Evolutionary conservation across 2,329 filamentous ascomycete species (phyloP), one percentile per base, ranked within the genome.

Genomic region (Didymella arachidicola): DNA sequence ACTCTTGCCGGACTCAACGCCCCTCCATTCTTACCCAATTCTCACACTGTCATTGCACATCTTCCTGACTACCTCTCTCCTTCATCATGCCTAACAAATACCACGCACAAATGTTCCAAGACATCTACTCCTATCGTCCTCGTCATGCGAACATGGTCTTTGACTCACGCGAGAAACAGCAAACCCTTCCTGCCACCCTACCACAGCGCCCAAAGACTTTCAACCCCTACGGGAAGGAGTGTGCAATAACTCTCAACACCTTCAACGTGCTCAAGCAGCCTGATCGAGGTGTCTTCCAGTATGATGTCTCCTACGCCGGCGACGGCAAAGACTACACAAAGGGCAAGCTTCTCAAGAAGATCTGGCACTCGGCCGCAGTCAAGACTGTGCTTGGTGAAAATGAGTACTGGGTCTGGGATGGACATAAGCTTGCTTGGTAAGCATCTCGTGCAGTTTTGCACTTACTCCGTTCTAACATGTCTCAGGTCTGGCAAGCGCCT

Each of bases 341-440:
- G 76, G 82, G 84, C 4, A 84, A 84, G 4, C 80, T 95, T 4
- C 83, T 92, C 68, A 88, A 87, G 73, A 93, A 91, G 72, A 84
- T 93, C 27, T 97, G 92, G 92, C 79, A 86, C 1, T 89, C 88
- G 0, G 79, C 83, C 1, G 76, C 79, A 0, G 82, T 93, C 7
- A 84, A 90, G 72, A 61, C 77, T 0, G 77, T 78, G 2, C 78
- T 93, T 1, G 79, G 80, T 27, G 65, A 74, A 46, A 26, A 55
- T 2, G 76, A 79, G 2, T 80, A 81, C 41, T 92, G 89, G 85
- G 85, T 97, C 55, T 93, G 87, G 68, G 93, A 98, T 78, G 91
- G 92, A 27, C 88, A 89, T 70, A 92, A 89, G 75, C 83, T 99
- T 45, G 93, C 92, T 16, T 99, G 95, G 94, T 90, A 80, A 69